Base-by-base conservation (phyloP, 2,329 filamentous ascomycete species). In the Elsinoe ampelina region DNA sequence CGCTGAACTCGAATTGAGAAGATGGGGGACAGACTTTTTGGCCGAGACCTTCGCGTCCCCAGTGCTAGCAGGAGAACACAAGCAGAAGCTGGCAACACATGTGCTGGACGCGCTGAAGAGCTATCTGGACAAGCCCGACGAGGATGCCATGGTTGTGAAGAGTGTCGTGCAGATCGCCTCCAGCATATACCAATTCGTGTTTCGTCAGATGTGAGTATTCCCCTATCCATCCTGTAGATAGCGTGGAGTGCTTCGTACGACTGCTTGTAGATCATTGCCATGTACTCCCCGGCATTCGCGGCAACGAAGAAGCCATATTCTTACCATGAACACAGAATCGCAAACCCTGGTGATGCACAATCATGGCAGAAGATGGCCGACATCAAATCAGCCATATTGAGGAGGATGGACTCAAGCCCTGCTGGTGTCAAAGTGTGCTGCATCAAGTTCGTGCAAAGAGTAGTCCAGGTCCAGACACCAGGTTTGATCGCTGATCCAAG, bases 11-110 rank as follows among this genome's bases (percentile, higher is more conserved):
- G 89, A 95, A 72, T 76, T 97, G 66, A 86, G 90, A 72, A 79
- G 91, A 85, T 98, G 93, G 93, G 93, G 92, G 22, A 86, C 91
- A 61, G 91, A 96, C 60, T 98, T 98, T 68, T 78, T 98, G 42
- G 90, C 92, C 57, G 93, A 98, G 75, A 90, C 91, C 2, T 97
- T 98, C 73, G 86, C 93, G 58, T 95, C 89, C 59, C 93, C 95
- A n/a, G 83, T 86, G 19, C 78, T 97, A 65, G 76, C 85, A 17
- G 77, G 82, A 58, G 79, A 85, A 54, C 84, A 87, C 70, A 98
- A 97, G 77, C 89, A 83, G 76, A 84, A 83, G 60, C 77, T 93
- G 73, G 84, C 85, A 63, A 77, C 89, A 59, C 80, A 82, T 59
- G 88, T 95, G 58, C 74, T 98, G 66, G 85, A 89, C 63, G 87